These are phyloP conservation scores for Saturnispora diversa DNA, from an alignment of 805 yeast genomes.

Conservation along the genomic window DNA sequence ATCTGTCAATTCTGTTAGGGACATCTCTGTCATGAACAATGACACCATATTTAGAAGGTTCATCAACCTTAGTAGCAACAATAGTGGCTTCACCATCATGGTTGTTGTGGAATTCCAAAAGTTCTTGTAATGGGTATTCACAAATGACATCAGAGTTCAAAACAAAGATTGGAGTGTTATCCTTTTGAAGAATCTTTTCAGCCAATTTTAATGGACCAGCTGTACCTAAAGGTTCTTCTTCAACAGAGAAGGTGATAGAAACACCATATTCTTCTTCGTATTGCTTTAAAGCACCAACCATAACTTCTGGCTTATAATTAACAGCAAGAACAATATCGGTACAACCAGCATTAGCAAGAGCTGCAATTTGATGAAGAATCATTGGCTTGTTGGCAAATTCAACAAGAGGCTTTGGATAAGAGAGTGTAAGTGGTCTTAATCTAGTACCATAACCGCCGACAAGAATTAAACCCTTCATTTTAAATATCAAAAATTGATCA, in stretches of 20 bases:
- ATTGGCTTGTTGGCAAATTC: slow-evolving; percentile 99
- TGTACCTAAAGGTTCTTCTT: slow-evolving; percentile 98
- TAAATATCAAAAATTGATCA: slow-evolving; percentile 13
- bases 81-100: slow-evolving; percentile 98
- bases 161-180: slow-evolving; percentile 93
- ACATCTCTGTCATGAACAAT: slow-evolving; percentile 95
- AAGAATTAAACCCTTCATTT: slow-evolving; percentile 92
- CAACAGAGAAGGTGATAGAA: slow-evolving; percentile 91
- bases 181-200: slow-evolving; percentile 86
- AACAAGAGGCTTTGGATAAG: slow-evolving; percentile 93
- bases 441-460: slow-evolving; percentile 99
- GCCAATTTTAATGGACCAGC: slow-evolving; percentile 99
- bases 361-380: slow-evolving; percentile 98
- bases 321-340: slow-evolving; percentile 98
- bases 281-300: slow-evolving; percentile 90
- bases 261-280: slow-evolving; percentile 95
- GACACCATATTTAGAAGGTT: slow-evolving; percentile 99
- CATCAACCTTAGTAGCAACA: slow-evolving; percentile 99
- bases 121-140: slow-evolving; percentile 93
- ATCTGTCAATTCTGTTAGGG: slow-evolving; percentile 93
- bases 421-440: slow-evolving; percentile 94
- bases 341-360: slow-evolving; percentile 96
- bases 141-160: slow-evolving; percentile 98
- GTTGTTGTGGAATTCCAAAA: slow-evolving; percentile 84
- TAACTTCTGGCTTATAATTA: slow-evolving; percentile 98